Evolutionary conservation across 306 rosid species (phyloP), one percentile per base, ranked within the genome.

Genomic region (Mucuna pruriens): DNA sequence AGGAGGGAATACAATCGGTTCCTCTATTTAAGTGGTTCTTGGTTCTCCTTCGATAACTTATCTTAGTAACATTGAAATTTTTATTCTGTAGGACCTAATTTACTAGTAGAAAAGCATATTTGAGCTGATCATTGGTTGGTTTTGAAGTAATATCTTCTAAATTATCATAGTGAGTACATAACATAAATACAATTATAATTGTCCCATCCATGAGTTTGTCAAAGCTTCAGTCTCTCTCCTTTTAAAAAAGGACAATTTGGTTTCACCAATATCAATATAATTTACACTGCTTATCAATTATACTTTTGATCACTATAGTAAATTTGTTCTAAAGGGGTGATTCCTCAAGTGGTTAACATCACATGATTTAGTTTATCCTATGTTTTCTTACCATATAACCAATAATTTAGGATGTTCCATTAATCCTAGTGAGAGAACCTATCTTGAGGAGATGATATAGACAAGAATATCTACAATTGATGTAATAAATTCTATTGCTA

Each of bases 391-490:
- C 22, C 45, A 22, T 42, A 68, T 60, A 74, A 63, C 74, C 34
- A 76, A 55, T 81, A 77, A 80, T 84, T 26, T 81, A 96, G 99
- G 99, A 79, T 93, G 99, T 85, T 96, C 99, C 73, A 96, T 96
- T 83, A 96, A 96, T 86, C 99, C 99, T 64, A 96, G 99, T 84
- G 99, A 96, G 90, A 92, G 99, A 86, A 96, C 99, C 38, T 96
- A 93, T 90, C 99, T 98, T 0, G 99, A 96, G 88, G 99, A 96
- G 88, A 96, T 96, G 99, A 96, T 96, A 66, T 98, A 96, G 85
- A 96, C 99, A 2, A 98, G 99, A 77, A 96, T 96, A 82, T 96
- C 99, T 54, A 96, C 99, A 8, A 96, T 96, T 80, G 99, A 96
- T 81, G 99, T 96, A 76, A 96, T 96, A 98, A 96, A 96, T 83